These are phyloP conservation scores for Stephania japonica DNA, from an alignment of 164 flowering plant genomes.

Conservation along the genomic window DNA sequence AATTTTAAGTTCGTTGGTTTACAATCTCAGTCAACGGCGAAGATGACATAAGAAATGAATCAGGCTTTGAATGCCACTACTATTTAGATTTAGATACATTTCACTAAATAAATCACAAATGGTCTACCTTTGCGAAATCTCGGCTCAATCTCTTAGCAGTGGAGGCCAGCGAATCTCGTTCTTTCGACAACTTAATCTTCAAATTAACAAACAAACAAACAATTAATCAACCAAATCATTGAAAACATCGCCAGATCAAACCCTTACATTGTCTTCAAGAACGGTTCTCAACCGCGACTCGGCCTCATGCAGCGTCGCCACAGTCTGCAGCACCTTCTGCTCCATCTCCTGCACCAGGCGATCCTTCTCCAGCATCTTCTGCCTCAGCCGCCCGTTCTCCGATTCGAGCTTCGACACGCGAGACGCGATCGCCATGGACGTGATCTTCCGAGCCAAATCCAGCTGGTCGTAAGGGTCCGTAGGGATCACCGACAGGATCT, in stretches of 20 bases:
- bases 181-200: constrained; percentile 61
- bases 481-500: constrained; percentile 75
- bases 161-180: constrained; percentile 57
- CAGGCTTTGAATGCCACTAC: not conserved
- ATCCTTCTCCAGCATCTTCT: constrained; percentile 64
- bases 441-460: constrained; percentile 88
- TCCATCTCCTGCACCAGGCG: constrained; percentile 45
- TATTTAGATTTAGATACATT: not conserved
- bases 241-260: not conserved
- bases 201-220: constrained; percentile 11
- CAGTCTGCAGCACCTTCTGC: constrained; percentile 42
- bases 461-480: constrained; percentile 89
- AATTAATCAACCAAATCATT: constrained; percentile 6
- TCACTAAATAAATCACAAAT: not conserved
- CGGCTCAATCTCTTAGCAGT: constrained; percentile 62
- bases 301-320: constrained; percentile 34
- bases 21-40: not conserved
- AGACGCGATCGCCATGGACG: constrained; percentile 92
- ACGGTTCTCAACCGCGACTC: constrained; percentile 40
- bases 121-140: constrained; percentile 61
- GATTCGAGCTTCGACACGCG: constrained; percentile 84
- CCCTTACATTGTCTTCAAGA: constrained; percentile 66
- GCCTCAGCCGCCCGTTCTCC: constrained; percentile 44
- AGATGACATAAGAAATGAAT: not conserved
- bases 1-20: not conserved